Evolutionary conservation across 345 rosid genomes (phyloP), one percentile per base, ranked within the genome.

Genomic region (Corchorus capsularis): DNA sequence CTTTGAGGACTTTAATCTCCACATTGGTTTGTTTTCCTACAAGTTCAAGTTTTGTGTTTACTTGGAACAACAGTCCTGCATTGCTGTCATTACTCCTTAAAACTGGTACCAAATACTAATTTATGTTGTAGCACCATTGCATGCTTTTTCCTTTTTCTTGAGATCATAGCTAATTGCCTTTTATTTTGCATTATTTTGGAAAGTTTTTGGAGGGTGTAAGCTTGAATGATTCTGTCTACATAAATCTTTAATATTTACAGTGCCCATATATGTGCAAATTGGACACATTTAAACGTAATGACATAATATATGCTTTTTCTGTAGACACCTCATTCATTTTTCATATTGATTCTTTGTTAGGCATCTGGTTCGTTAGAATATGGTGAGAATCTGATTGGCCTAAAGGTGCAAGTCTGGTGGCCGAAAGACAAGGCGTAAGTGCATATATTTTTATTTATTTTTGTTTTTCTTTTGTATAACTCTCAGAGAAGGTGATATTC

Each of bases 401-500:
- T 83, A 15, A 94, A 82, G 86, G 81, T 96, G 76, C 88, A 85
- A 84, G 92, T 96, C 59, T 96, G 96, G 94, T 96, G 99, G 99
- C 98, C 99, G n/a, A 43, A 72, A 20, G 99, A 96, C 88, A 75
- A 61, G 10, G 50, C 20, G 99, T 96, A 81, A 86, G 92, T 79
- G 57, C 45, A 20, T 67, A 35, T 45, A 69, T 54, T 63, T 55
- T 22, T 54, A 1, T 52, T 2, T 37, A 35, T 75, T 11, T 14
- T 39, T 80, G 8, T 72, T 22, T 43, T 43, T 69, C 39, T 67
- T 32, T 32, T 17, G 10, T 34, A 32, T 43, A 32, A 69, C 16
- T 32, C 8, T 69, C 16, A 15, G 15, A 8, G 73, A 69, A 52
- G 35, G 14, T 35, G 61, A 69, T 34, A 5, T 27, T 27, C 59